These are phyloP conservation scores for Camelina sativa DNA, from an alignment of 345 rosid genomes.

Conservation along the genomic window DNA sequence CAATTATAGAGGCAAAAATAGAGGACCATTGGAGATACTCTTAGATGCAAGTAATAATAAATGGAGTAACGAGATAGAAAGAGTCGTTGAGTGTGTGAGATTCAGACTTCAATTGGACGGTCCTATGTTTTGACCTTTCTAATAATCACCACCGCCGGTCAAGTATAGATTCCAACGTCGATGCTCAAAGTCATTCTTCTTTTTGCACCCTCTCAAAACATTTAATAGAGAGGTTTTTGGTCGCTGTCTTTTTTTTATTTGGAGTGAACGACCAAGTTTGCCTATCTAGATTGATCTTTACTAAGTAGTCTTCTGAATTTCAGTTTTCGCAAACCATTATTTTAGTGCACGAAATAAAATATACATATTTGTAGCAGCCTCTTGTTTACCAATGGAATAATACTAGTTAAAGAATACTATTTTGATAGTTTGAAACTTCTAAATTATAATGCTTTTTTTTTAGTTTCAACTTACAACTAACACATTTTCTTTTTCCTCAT, in stretches of 20 bases:
- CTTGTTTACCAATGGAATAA: not conserved
- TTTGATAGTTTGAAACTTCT: slow-evolving; percentile 2
- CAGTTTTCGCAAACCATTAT: not conserved
- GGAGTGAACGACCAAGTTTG: not conserved
- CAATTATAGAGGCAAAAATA: too few relatives aligned
- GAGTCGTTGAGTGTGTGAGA: slow-evolving; percentile 30
- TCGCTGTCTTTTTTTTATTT: not conserved
- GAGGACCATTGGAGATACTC: too few relatives aligned
- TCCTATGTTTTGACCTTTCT: slow-evolving; percentile 30
- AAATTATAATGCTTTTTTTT: not conserved
- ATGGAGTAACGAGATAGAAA: slow-evolving; percentile 31
- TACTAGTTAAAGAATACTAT: not conserved
- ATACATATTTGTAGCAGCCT: not conserved
- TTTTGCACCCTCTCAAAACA: slow-evolving; percentile 2
- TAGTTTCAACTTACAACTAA: not conserved
- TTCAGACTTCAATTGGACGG: slow-evolving; percentile 16
- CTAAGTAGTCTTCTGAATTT: not conserved
- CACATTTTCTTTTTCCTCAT: not conserved
- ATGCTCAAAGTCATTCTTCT: not conserved
- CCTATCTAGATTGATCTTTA: not conserved
- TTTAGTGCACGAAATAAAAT: not conserved
- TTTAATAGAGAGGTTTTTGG: not conserved
- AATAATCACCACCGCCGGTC: not conserved
- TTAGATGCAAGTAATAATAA: slow-evolving; percentile 25
- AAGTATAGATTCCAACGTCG: not conserved